Percentiles rank a stretch among this genome's conserved stretches.
Conservation (phyloP, 2,329 filamentous ascomycete species). For the Ophidiomyces ophidiicola region DNA sequence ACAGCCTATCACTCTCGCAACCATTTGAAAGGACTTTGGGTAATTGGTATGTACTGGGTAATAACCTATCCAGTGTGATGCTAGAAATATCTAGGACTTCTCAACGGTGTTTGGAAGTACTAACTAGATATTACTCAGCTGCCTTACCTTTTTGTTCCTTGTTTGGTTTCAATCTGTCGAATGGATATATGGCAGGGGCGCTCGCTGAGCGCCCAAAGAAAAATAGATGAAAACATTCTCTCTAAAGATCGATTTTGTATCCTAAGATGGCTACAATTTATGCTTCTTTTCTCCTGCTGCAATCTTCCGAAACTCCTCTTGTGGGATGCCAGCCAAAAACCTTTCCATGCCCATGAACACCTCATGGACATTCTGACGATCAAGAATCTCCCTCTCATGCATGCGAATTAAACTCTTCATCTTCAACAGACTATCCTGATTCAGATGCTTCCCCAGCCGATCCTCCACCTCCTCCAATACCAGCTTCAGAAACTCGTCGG, state of each 20-base stretch:
- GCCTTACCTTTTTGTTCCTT: too few species aligned
- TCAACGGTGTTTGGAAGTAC: too few species aligned
- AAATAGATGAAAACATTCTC: neutral
- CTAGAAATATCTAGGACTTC: too few species aligned
- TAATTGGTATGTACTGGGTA: too few species aligned
- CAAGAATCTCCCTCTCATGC: constrained; percentile 59
- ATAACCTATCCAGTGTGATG: too few species aligned
- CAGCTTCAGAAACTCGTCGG: constrained; percentile 54
- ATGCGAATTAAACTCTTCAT: constrained; percentile 75
- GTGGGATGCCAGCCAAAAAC: constrained; percentile 68
- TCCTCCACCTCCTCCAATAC: constrained; percentile 75
- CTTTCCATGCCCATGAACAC: constrained; percentile 74
- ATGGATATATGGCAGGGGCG: too few species aligned
- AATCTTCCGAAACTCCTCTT: constrained; percentile 77
- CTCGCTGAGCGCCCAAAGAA: too few species aligned
- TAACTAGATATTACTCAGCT: too few species aligned
- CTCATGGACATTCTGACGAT: constrained; percentile 68
- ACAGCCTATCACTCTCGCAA: too few species aligned
- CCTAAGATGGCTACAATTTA: constrained; percentile 54
- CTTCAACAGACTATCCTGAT: constrained; percentile 61
- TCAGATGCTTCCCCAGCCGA: constrained; percentile 64
- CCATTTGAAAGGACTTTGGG: too few species aligned
- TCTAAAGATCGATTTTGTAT: neutral
- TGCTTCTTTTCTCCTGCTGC: constrained; percentile 84
- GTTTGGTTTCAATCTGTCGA: too few species aligned